Evolutionary conservation across 169 alveolate genomes (phyloP), one percentile per base, ranked within the genome.

Genomic region (Cryptosporidium xiaoi): DNA sequence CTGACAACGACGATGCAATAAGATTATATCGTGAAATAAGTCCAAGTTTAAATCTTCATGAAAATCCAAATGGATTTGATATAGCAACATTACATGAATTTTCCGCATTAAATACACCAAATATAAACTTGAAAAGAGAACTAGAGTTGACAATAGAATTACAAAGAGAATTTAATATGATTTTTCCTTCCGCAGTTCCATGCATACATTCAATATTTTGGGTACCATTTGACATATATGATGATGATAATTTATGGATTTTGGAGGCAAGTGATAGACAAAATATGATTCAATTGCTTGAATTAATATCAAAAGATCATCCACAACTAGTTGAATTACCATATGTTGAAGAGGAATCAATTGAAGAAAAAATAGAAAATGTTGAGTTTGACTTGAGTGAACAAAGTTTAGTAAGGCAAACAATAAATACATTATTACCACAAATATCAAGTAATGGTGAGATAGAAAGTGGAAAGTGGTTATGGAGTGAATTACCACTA

Each of bases 151-250:
- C 87, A 20, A 77, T 77, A 58, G 71, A 77, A 62, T 44, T 31
- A 20, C 87, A 77, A 77, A 77, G 87, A 48, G 71, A 77, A 16
- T 77, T 77, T 60, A 77, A 77, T 60, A 60, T 77, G 87, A 60
- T 77, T 12, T 77, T 77, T 27, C 87, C 87, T 1, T 60, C 69
- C n/a, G 87, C 87, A 18, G 18, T 77, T 4, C 87, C 87, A 62
- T 77, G 87, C 18, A 77, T 77, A 60, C 87, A 77, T 77, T 77
- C 87, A 27, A 77, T 77, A 77, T 77, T 77, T 48, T 77, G 77
- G 69, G 60, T 77, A 24, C 87, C 87, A 24, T 77, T 58, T 48
- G 87, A 77, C 56, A 77, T 77, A 56, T 77, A 77, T 60, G 87
- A 77, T 77, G 87, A 77, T 18, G 87, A 77, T 40, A 56, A 56